Evolutionary conservation across 805 yeast genomes (phyloP).

Genomic region (Ogataea thermomethanolica): DNA sequence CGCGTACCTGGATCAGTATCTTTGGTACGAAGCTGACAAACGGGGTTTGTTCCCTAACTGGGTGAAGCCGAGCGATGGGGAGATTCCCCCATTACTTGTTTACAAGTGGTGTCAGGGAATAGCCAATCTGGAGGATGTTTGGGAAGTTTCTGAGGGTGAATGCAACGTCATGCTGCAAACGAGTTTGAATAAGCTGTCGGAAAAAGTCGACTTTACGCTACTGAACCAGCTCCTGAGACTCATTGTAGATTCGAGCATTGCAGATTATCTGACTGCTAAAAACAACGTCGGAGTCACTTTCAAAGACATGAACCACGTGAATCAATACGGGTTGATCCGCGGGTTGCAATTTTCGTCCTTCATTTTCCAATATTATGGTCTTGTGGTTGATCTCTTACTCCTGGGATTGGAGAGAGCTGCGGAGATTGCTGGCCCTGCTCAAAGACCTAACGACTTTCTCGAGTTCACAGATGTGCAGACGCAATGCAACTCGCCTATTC

Average conservation of each 20-base stretch:
- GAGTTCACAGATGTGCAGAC: slow-evolving; percentile 58
- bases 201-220: slow-evolving; percentile 84
- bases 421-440: slow-evolving; percentile 79
- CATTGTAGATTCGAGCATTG: slow-evolving; percentile 83
- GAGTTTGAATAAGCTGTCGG: slow-evolving; percentile 63
- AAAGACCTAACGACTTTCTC: slow-evolving; percentile 70
- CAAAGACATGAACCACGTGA: slow-evolving; percentile 93
- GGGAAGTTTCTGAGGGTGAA: slow-evolving; percentile 76
- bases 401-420: slow-evolving; percentile 84
- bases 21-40: slow-evolving; percentile 94
- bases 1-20: slow-evolving; percentile 90
- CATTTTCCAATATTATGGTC: slow-evolving; percentile 85
- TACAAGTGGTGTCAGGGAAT: slow-evolving; percentile 95
- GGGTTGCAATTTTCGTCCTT: slow-evolving; percentile 92
- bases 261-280: slow-evolving; percentile 91
- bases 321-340: slow-evolving; percentile 80
- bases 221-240: slow-evolving; percentile 77
- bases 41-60: slow-evolving; percentile 88
- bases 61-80: slow-evolving; percentile 93
- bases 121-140: slow-evolving; percentile 70
- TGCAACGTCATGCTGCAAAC: slow-evolving; percentile 84
- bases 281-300: slow-evolving; percentile 78
- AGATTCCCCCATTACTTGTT: slow-evolving; percentile 85
- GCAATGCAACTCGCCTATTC: slow-evolving; percentile 71
- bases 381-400: slow-evolving; percentile 74